Conservation (phyloP, 805 yeast genomes). For the Candida silvicultrix region DNA sequence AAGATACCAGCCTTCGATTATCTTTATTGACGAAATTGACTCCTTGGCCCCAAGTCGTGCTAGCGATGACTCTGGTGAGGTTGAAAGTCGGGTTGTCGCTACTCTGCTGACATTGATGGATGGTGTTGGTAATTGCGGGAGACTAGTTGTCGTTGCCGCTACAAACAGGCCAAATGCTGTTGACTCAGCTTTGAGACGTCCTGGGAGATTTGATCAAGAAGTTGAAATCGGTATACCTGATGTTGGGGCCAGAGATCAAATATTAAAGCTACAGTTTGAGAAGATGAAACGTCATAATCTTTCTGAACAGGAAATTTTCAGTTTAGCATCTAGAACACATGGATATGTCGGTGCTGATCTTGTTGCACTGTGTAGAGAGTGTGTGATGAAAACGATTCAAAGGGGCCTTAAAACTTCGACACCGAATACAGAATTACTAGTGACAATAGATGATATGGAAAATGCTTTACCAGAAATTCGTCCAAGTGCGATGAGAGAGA, state of each 20-base stretch:
- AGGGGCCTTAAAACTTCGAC: conserved; percentile 37
- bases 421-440: conserved; percentile 34
- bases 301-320: conserved; percentile 46
- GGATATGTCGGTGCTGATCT: conserved; percentile 98
- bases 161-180: conserved; percentile 66
- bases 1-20: conserved; percentile 78
- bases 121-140: conserved; percentile 59
- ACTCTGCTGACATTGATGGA: conserved; percentile 81
- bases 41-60: conserved; percentile 82
- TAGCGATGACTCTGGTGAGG: conserved; percentile 83
- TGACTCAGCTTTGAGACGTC: conserved; percentile 72
- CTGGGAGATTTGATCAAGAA: conserved; percentile 87
- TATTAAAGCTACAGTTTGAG: conserved; percentile 54
- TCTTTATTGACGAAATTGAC: conserved; percentile 91
- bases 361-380: conserved; percentile 79
- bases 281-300: conserved; percentile 47
- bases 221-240: conserved; percentile 92
- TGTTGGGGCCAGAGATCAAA: conserved; percentile 68
- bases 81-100: conserved; percentile 86
- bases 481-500: conserved; percentile 97
- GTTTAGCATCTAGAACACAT: conserved; percentile 74
- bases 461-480: conserved; percentile 71
- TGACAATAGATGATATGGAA: conserved; percentile 54
- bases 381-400: conserved; percentile 78
- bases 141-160: conserved; percentile 66